These are phyloP conservation scores for Herpetomonas samuelpessoai DNA, from an alignment of 208 protist species.

Conservation along the genomic window DNA sequence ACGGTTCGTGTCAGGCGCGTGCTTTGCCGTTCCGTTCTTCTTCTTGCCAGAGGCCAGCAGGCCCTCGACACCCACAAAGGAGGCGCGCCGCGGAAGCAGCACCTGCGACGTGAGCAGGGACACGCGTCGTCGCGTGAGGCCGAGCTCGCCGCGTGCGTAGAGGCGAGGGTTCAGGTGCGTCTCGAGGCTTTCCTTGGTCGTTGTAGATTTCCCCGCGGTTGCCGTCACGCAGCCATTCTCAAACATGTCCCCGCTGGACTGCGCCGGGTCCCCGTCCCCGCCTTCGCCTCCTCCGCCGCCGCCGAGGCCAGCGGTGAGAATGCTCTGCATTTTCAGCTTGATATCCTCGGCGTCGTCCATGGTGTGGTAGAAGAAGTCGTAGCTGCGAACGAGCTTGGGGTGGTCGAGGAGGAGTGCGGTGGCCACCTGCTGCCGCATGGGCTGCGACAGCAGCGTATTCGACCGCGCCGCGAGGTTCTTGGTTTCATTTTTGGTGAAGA, in stretches of 20 bases:
- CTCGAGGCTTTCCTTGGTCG: not conserved
- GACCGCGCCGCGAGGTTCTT: not conserved
- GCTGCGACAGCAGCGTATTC: not conserved
- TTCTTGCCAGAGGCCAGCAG: not conserved
- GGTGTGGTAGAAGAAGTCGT: constrained; percentile 1
- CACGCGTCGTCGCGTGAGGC: not conserved
- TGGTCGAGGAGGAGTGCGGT: constrained; percentile 4
- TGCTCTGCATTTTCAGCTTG: not conserved
- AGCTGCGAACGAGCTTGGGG: constrained; percentile 3
- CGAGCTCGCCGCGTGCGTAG: not conserved
- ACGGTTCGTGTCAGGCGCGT: not conserved
- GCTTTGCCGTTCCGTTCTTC: not conserved
- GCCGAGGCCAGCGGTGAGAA: not conserved
- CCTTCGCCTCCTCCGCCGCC: not conserved
- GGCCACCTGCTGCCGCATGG: constrained; percentile 3
- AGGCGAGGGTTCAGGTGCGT: not conserved
- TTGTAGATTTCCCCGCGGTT: not conserved
- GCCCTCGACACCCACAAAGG: not conserved
- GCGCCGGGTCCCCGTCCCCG: not conserved
- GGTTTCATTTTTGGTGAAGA: not conserved
- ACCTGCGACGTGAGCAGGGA: not conserved
- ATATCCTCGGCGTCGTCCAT: not conserved
- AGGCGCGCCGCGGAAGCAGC: not conserved
- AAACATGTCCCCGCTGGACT: not conserved
- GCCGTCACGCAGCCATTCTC: not conserved